Percentiles rank a stretch among this genome's conserved stretches.
phyloP scores from a whole-genome alignment of 2,329 filamentous ascomycete species.

The Aspergillus sp. region DNA sequence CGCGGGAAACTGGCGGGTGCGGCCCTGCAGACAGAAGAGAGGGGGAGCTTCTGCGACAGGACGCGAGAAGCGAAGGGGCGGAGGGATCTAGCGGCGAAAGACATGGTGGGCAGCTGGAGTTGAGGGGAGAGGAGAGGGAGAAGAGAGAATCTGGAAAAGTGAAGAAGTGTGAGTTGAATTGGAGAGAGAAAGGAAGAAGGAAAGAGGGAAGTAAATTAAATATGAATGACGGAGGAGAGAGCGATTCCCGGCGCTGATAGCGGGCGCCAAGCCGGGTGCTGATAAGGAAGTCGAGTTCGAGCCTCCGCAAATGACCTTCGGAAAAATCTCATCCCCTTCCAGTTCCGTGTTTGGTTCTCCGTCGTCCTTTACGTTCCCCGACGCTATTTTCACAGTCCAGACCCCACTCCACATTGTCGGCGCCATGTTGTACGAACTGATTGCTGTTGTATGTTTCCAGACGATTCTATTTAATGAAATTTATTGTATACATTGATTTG shows the following conservation, averaged over 20 bases:
- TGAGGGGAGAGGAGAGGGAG: conserved; percentile 12
- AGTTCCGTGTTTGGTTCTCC: conserved; percentile 6
- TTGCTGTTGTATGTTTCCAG: conserved; percentile 74
- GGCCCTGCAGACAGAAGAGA: conserved; percentile 32
- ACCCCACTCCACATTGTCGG: conserved; percentile 15
- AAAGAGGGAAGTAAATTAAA: conserved; percentile 16
- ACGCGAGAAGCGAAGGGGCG: conserved; percentile 41
- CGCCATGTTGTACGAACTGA: conserved; percentile 93
- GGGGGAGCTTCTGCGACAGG: conserved; percentile 40
- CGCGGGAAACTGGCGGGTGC: conserved; percentile 44
- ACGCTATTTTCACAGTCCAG: conserved; percentile 21
- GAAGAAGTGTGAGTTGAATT: neutral
- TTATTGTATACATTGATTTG: neutral
- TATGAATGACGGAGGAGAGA: conserved; percentile 30
- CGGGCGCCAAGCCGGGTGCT: conserved; percentile 26
- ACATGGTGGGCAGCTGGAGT: conserved; percentile 33
- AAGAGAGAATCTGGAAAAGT: neutral
- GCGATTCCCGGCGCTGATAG: conserved; percentile 26
- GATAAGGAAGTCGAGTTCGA: conserved; percentile 23
- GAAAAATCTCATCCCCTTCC: conserved; percentile 26
- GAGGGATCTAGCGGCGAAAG: conserved; percentile 37
- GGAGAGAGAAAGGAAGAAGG: conserved; percentile 13
- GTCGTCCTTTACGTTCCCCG: conserved; percentile 10
- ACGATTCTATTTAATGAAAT: neutral
- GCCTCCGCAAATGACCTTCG: conserved; percentile 3